Percentiles rank a stretch among this genome's conserved stretches.
Conservation (phyloP, 2,329 filamentous ascomycete species). For the Aureobasidium zeae region DNA sequence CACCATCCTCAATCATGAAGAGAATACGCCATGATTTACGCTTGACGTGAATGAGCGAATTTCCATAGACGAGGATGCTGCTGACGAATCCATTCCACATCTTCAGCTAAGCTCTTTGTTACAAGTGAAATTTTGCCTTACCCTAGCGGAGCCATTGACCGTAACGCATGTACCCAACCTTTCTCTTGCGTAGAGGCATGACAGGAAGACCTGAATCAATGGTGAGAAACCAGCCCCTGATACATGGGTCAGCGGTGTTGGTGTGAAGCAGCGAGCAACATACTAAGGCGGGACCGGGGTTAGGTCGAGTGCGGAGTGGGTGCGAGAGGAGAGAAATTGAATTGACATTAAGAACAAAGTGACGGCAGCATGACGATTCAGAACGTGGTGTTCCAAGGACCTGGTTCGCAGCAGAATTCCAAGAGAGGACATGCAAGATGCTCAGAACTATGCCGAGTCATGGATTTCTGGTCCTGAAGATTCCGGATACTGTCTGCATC, state of each 20-base stretch:
- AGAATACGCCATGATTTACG: constrained; percentile 19
- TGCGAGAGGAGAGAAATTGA: no score
- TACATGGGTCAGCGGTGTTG: constrained; percentile 3
- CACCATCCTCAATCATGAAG: constrained; percentile 27
- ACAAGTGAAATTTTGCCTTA: neutral
- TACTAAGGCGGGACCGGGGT: no score
- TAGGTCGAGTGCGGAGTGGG: no score
- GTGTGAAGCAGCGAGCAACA: no score
- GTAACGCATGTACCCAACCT: constrained; percentile 16
- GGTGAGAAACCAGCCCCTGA: constrained; percentile 17
- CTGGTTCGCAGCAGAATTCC: no score
- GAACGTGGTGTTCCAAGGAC: no score
- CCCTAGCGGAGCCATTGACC: constrained; percentile 18
- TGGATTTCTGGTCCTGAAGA: no score
- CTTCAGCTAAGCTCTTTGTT: neutral
- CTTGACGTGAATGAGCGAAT: constrained; percentile 16
- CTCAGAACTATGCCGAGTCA: no score
- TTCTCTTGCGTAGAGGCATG: constrained; percentile 16
- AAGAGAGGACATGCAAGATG: no score
- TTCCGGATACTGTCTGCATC: no score
- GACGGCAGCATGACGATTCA: no score
- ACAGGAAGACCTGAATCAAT: constrained; percentile 17
- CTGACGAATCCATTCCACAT: constrained; percentile 15
- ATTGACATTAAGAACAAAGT: no score
- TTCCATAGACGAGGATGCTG: constrained; percentile 16